Conservation (phyloP, 257 asterid genomes). For the Rhazya stricta region DNA sequence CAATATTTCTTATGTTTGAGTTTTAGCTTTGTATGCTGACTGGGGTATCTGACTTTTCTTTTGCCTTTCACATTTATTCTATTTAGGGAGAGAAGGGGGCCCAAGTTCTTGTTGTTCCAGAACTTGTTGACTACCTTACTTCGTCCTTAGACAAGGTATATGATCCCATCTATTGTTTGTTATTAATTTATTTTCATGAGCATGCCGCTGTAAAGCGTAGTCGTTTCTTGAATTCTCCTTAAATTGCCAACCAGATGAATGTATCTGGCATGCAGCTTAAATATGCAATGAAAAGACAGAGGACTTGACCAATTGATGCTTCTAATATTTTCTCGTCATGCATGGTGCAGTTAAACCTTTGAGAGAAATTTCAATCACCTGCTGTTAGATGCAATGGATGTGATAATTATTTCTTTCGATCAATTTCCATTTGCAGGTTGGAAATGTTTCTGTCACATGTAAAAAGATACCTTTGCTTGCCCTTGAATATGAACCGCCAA, state of each 20-base stretch:
- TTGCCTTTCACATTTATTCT: slow-evolving; percentile 6
- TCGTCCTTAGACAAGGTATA: slow-evolving; percentile 81
- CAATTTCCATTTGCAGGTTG: slow-evolving; percentile 49
- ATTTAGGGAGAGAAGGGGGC: slow-evolving; percentile 90
- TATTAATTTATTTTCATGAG: background rate
- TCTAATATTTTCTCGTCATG: background rate
- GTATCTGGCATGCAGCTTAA: background rate
- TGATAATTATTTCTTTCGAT: background rate
- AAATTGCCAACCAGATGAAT: background rate
- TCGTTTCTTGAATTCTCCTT: background rate
- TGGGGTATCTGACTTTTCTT: background rate
- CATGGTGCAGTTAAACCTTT: background rate
- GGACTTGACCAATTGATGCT: background rate
- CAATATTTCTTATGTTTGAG: background rate
- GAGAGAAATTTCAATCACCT: background rate
- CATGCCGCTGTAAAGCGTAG: background rate
- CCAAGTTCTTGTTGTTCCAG: slow-evolving; percentile 85
- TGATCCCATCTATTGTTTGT: background rate
- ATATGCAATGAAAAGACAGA: background rate
- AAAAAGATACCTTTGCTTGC: slow-evolving; percentile 79
- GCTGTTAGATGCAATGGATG: background rate
- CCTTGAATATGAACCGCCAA: slow-evolving; percentile 92
- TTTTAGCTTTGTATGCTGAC: background rate
- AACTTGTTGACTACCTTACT: slow-evolving; percentile 70
- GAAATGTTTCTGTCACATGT: slow-evolving; percentile 85